Evolutionary conservation across 2,329 filamentous ascomycete genomes (phyloP).

Genomic region (Stemphylium lycopersici): DNA sequence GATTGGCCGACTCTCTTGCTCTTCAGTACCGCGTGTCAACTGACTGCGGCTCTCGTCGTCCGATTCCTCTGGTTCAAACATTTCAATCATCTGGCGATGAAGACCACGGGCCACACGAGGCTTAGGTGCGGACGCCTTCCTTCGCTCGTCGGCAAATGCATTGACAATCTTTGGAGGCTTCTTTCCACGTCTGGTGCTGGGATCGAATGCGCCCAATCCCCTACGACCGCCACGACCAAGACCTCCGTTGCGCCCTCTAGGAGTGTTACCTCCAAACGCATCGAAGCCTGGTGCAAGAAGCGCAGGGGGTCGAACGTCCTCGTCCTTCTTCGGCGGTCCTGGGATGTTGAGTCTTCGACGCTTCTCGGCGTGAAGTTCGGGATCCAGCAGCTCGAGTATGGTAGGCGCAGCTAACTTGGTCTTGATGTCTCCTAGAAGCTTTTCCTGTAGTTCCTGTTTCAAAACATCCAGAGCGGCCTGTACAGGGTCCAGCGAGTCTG

Average conservation of each 20-base stretch:
- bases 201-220: slow-evolving; percentile 53
- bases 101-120: slow-evolving; percentile 72
- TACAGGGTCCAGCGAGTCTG: slow-evolving; percentile 89
- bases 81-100: slow-evolving; percentile 77
- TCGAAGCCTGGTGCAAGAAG: slow-evolving; percentile 64
- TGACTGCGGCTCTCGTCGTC: slow-evolving; percentile 74
- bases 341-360: slow-evolving; percentile 78
- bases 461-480: slow-evolving; percentile 80
- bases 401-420: slow-evolving; percentile 82
- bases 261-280: slow-evolving; percentile 67
- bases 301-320: slow-evolving; percentile 62
- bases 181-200: slow-evolving; percentile 50
- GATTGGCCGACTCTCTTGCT: slow-evolving; percentile 79
- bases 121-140: slow-evolving; percentile 60
- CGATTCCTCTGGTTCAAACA: slow-evolving; percentile 83
- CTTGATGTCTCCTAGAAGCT: slow-evolving; percentile 86
- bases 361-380: slow-evolving; percentile 78
- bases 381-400: slow-evolving; percentile 81
- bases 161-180: slow-evolving; percentile 50
- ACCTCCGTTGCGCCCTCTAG: slow-evolving; percentile 55
- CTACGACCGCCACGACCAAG: slow-evolving; percentile 51
- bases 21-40: slow-evolving; percentile 77
- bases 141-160: slow-evolving; percentile 63
- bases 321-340: slow-evolving; percentile 65
- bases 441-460: slow-evolving; percentile 80